Evolutionary conservation across 495 filamentous ascomycete genomes (phyloP).

Genomic region (Aspergillus baeticus): DNA sequence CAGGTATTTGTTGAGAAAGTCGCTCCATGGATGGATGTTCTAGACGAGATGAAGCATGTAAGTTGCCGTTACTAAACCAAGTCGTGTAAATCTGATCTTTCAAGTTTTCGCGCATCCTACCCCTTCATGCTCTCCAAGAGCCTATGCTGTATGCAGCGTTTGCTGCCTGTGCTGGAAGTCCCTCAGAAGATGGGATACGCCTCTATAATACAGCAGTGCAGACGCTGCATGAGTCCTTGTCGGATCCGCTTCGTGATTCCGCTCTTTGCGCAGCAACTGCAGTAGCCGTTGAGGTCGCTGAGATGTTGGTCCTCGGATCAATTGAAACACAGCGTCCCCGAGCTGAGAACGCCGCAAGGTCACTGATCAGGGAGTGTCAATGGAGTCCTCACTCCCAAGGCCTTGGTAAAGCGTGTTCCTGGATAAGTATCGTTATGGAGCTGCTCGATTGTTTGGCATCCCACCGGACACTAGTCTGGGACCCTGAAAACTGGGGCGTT

Average conservation of each 20-base stretch:
- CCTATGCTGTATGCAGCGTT: conserved; percentile 93
- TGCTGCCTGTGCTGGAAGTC: conserved; percentile 83
- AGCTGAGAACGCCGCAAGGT: conserved; percentile 57
- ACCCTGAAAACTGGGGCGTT: conserved; percentile 88
- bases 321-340: conserved; percentile 81
- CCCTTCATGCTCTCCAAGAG: conserved; percentile 75
- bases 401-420: conserved; percentile 88
- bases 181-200: conserved; percentile 75
- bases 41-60: conserved; percentile 84
- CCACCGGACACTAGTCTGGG: conserved; percentile 86
- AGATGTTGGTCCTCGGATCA: conserved; percentile 75
- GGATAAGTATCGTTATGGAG: conserved; percentile 90
- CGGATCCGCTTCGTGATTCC: conserved; percentile 80
- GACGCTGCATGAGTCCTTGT: conserved; percentile 66
- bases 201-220: conserved; percentile 83
- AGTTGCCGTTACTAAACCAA: conserved; percentile 17
- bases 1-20: conserved; percentile 91
- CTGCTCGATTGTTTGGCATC: conserved; percentile 82
- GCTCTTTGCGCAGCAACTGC: conserved; percentile 87
- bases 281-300: conserved; percentile 86
- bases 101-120: conserved; percentile 79
- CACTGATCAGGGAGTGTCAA: conserved; percentile 81
- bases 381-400: conserved; percentile 83
- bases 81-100: conserved; percentile 13
- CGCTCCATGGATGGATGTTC: conserved; percentile 89